A percentile compares a stretch with the other conserved stretches of the same genome.
phyloP scores from a whole-genome alignment of 2,329 filamentous ascomycete genomes.

The Sporothrix pseudoabietina region DNA sequence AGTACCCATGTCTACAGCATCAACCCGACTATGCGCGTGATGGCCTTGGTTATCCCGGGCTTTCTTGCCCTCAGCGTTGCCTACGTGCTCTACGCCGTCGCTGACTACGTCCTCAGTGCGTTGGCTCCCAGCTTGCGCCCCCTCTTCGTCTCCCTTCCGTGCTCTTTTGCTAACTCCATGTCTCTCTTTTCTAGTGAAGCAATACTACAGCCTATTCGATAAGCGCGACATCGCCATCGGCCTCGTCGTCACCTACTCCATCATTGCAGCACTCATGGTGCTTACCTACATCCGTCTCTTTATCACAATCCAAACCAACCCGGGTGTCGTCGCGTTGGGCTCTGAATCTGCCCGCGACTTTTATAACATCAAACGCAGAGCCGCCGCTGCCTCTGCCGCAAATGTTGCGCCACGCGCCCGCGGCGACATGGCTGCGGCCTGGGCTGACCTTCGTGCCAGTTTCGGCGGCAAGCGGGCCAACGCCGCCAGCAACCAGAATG shows the following conservation, averaged over 20 bases:
- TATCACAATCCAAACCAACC: constrained; percentile 66
- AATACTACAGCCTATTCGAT: constrained; percentile 59
- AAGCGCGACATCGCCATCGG: constrained; percentile 63
- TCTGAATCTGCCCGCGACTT: constrained; percentile 40
- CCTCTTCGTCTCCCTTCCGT: constrained; percentile 4
- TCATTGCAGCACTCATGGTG: constrained; percentile 69
- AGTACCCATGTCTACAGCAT: constrained; percentile 30
- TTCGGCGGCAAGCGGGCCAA: constrained; percentile 5
- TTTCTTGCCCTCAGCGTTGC: constrained; percentile 66
- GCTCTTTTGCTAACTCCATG: constrained; percentile 21
- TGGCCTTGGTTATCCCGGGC: constrained; percentile 61
- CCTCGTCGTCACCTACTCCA: constrained; percentile 67
- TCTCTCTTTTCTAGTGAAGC: constrained; percentile 60
- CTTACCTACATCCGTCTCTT: constrained; percentile 72
- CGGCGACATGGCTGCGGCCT: not conserved
- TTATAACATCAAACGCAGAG: constrained; percentile 35
- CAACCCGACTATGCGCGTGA: constrained; percentile 28
- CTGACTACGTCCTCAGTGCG: constrained; percentile 69
- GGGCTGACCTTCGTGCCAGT: constrained; percentile 6
- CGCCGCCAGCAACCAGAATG: constrained; percentile 32
- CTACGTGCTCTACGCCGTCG: constrained; percentile 72
- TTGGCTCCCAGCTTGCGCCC: constrained; percentile 31
- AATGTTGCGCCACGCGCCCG: not conserved
- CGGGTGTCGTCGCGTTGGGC: constrained; percentile 73
- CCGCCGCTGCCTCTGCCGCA: constrained; percentile 41